Evolutionary conservation across 2,329 filamentous ascomycete genomes (phyloP), one percentile per base, ranked within the genome.

Genomic region (Rhynchosporium agropyri): DNA sequence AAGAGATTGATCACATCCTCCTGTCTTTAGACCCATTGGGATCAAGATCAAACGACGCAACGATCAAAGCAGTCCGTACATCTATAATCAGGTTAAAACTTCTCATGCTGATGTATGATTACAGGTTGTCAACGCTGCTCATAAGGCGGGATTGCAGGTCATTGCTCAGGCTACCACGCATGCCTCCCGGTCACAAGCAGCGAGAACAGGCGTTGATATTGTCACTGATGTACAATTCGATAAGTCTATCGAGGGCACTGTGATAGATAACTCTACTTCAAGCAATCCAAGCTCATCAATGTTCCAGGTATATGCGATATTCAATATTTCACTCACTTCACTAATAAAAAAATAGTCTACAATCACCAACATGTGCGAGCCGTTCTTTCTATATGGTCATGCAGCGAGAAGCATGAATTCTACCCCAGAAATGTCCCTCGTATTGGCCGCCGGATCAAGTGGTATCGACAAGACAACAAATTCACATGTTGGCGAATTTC

Each of bases 201-300:
- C 55, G 4, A 48, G 55, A 38, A 58, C 55, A 2, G 55, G 55
- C 15, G 15, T 58, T 4, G 43, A 58, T 58, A 58, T 58, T 4
- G 42, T 58, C 43, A 49, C 55, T 8, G 28, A 58, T 13, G 42
- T 43, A 20, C 55, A 42, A 15, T 5, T 48, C 12, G 55, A 58
- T 15, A 36, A 26, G 38, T 42, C 55, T 10, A 4, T 58, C 15
- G 45, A 36, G 13, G 33, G 28, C n/a, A 29, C 15, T 4, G 38
- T 58, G 29, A 48, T 58, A 13, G 36, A 45, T 10, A 48, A 58
- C 29, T 36, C 48, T 15, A 58, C 42, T 5, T 33, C 55, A 20
- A 48, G 28, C 4, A 12, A 45, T 12, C 55, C 55, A 3, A 48
- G n/a, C n/a, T 36, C 48, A 15, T 29, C 48, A 7, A 58, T 40